Evolutionary conservation across 2,329 filamentous ascomycete genomes (phyloP).

Genomic region (Venturia effusa): DNA sequence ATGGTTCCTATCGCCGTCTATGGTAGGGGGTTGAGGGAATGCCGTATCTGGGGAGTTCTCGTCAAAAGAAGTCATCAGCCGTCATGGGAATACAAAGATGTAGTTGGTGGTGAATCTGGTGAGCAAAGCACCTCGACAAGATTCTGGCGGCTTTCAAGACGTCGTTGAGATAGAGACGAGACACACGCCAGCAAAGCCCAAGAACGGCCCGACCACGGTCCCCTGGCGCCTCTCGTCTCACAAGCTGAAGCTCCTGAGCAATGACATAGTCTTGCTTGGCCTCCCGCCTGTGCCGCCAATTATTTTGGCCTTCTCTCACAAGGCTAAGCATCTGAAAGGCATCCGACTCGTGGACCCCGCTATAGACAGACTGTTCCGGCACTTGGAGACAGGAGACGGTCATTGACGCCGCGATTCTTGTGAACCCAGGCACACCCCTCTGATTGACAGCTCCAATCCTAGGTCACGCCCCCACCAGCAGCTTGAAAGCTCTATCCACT

Average conservation of each 20-base stretch:
- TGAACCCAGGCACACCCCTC: background rate
- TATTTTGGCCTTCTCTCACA: background rate
- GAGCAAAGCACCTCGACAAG: background rate
- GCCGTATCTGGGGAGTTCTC: background rate
- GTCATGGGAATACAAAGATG: background rate
- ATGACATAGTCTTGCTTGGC: background rate
- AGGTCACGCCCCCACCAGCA: background rate
- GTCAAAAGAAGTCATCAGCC: background rate
- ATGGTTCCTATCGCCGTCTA: background rate
- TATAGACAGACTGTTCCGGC: background rate
- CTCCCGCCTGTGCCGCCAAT: background rate
- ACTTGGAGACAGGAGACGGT: background rate
- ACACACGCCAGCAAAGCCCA: background rate
- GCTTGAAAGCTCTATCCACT: background rate
- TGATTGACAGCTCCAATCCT: background rate
- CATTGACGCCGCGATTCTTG: background rate
- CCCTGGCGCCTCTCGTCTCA: background rate
- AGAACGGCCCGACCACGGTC: background rate
- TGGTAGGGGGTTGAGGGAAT: background rate
- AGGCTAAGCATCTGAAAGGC: background rate
- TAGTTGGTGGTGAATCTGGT: background rate
- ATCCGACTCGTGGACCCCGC: background rate
- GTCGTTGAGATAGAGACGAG: background rate
- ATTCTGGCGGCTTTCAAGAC: background rate
- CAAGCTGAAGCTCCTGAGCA: background rate